Base-by-base conservation (phyloP, 139 green algal genomes). In the Desmodesmus armatus region DNA sequence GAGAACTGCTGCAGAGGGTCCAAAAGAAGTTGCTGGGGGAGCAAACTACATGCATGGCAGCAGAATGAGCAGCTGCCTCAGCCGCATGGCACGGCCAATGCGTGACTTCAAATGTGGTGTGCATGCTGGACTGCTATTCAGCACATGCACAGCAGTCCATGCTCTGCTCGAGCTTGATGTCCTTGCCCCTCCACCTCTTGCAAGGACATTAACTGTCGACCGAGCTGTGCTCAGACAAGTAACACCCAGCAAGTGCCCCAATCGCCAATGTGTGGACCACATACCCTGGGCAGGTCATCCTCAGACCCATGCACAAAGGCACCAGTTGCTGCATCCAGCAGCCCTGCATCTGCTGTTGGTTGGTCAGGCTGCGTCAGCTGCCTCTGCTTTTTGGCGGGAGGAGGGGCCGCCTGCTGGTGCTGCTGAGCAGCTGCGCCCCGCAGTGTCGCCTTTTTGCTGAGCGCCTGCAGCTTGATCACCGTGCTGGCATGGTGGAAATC, bases 401-500 rank as follows among this genome's bases (percentile, higher is more conserved):
- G 15, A 17, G 5, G 9, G 66, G 4, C 35, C 66, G 25, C 11
- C 11, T 40, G 53, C 35, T 77, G 39, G 31, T 43, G 67, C 39
- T 33, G 67, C 39, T 58, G 40, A n/a, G 25, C 5, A 25, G 9
- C 69, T 35, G 69, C 25, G 23, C 33, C 21, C 3, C 40, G 69
- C 39, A 77, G 69, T n/a, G 49, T 82, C 2, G 76, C 53, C 0
- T 55, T 35, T 33, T 82, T 82, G 53, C 55, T 82, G 11, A 82
- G 76, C 2, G 76, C 76, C 55, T 82, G 76, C n/a, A 37, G 53
- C 25, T 67, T 39, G 7, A 82, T 55, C n/a, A 55, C 76, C 35
- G 31, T 40, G 55, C 53, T 82, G 37, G 76, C 76, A 55, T 82
- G 76, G 76, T 71, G 76, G 35, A 82, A 27, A 37, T 15, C 76